phyloP scores from a whole-genome alignment of 208 protist genomes.

The Crithidia acanthocephali region DNA sequence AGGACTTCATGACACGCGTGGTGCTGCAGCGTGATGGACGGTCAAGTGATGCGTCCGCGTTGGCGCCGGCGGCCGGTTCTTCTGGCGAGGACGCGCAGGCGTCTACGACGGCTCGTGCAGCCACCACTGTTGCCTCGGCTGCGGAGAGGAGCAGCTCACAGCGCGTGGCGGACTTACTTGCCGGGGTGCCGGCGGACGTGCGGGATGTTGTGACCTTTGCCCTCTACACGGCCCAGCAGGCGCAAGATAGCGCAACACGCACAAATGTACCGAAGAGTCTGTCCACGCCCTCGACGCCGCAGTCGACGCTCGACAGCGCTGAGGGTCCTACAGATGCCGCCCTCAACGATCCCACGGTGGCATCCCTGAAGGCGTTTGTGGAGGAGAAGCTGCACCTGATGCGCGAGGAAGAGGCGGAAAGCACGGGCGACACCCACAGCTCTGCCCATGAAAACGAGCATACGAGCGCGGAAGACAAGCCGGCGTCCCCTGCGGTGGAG shows the following conservation, averaged over 20 bases:
- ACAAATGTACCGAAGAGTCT: too few species aligned
- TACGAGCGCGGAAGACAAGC: too few species aligned
- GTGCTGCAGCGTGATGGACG: conserved; percentile 43
- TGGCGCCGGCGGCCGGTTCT: too few species aligned
- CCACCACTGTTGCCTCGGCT: not conserved
- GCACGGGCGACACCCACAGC: not conserved
- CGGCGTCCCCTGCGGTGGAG: not conserved
- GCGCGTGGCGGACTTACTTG: not conserved
- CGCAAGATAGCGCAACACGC: not conserved
- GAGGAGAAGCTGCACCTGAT: conserved; percentile 25
- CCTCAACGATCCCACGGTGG: too few species aligned
- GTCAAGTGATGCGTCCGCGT: not conserved
- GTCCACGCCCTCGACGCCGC: not conserved
- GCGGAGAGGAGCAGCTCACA: not conserved
- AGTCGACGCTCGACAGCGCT: too few species aligned
- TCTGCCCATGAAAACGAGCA: too few species aligned
- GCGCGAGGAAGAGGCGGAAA: not conserved
- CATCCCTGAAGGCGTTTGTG: conserved; percentile 20
- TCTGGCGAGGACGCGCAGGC: too few species aligned
- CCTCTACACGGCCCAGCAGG: conserved; percentile 18
- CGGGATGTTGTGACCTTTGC: conserved; percentile 34
- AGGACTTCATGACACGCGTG: conserved; percentile 42
- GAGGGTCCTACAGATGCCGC: too few species aligned
- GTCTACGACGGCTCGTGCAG: not conserved
- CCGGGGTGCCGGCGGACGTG: conserved; percentile 17